Conservation (phyloP, 2,329 filamentous ascomycete species). For the Fusarium sublunatum region DNA sequence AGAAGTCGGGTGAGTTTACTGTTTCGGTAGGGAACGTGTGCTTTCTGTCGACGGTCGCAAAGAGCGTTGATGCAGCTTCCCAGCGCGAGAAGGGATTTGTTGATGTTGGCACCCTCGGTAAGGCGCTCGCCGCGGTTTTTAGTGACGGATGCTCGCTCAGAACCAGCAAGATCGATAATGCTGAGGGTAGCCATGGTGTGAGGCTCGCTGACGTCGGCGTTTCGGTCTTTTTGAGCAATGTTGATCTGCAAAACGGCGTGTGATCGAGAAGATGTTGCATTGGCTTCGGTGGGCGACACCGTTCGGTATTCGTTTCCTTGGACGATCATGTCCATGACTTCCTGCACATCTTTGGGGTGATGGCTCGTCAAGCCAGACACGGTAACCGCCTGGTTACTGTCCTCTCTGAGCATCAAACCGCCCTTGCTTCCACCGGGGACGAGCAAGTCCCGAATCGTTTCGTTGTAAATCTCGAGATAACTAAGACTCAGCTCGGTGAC, state of each 20-base stretch:
- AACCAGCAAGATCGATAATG: constrained; percentile 97
- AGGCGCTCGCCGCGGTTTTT: constrained; percentile 95
- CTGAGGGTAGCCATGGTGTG: constrained; percentile 98
- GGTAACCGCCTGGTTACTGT: constrained; percentile 91
- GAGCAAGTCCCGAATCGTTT: constrained; percentile 94
- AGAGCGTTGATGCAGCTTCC: constrained; percentile 99
- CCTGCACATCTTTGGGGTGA: constrained; percentile 87
- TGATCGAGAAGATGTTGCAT: constrained; percentile 95
- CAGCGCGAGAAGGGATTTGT: constrained; percentile 94
- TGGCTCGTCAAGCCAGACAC: constrained; percentile 93
- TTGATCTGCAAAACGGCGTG: constrained; percentile 99
- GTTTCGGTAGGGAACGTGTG: constrained; percentile 97
- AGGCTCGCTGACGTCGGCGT: constrained; percentile 90
- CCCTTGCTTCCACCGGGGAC: constrained; percentile 86
- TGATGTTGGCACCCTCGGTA: constrained; percentile 97
- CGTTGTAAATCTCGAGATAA: constrained; percentile 98
- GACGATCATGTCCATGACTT: constrained; percentile 99
- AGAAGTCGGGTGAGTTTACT: constrained; percentile 95
- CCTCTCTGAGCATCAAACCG: constrained; percentile 91
- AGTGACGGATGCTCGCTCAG: constrained; percentile 93
- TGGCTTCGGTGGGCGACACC: constrained; percentile 96
- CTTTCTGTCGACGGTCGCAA: constrained; percentile 89
- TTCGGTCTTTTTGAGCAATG: constrained; percentile 91
- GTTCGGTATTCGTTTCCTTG: constrained; percentile 93
- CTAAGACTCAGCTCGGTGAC: constrained; percentile 90